phyloP scores from a whole-genome alignment of 768 basidiomycete genomes.

The Saitozyma podzolica region DNA sequence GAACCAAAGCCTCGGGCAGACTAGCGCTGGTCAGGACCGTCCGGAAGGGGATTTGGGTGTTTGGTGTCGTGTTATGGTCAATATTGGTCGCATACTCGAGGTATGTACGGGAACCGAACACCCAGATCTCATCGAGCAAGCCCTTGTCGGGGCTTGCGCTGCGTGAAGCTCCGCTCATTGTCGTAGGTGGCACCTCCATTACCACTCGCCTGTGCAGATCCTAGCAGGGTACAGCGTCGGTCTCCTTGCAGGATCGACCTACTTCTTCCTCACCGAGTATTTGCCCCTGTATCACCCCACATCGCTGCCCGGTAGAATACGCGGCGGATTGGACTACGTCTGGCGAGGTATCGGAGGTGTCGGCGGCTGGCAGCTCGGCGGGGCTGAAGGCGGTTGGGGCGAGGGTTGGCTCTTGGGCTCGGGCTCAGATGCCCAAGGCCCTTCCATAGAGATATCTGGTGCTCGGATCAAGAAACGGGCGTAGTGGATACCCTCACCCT shows the following conservation, averaged over 20 bases:
- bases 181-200: slow-evolving; percentile 41
- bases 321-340: slow-evolving; percentile 14
- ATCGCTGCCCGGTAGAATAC: slow-evolving; percentile 15
- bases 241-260: slow-evolving; percentile 19
- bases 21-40: slow-evolving; percentile 8
- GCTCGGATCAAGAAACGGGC: too few species aligned
- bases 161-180: too few species aligned
- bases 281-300: slow-evolving; percentile 32
- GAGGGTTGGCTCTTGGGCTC: slow-evolving; percentile 28
- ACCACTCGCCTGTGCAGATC: slow-evolving; percentile 45
- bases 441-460: too few species aligned
- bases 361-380: slow-evolving; percentile 37
- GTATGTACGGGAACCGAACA: slow-evolving; percentile 9
- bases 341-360: slow-evolving; percentile 39
- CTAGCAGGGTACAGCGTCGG: slow-evolving; percentile 34
- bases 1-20: not conserved
- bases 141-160: not conserved
- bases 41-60: slow-evolving; percentile 19
- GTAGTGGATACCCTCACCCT: too few species aligned
- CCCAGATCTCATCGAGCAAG: not conserved
- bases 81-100: slow-evolving; percentile 47
- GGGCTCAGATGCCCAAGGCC: too few species aligned
- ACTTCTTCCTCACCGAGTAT: slow-evolving; percentile 35
- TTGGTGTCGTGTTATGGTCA: slow-evolving; percentile 41
- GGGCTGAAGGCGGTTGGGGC: slow-evolving; percentile 38